A percentile compares a stretch with the other conserved stretches of the same genome.
phyloP scores from a whole-genome alignment of 23 red algal genomes.

The Cyanidium caldarium region DNA sequence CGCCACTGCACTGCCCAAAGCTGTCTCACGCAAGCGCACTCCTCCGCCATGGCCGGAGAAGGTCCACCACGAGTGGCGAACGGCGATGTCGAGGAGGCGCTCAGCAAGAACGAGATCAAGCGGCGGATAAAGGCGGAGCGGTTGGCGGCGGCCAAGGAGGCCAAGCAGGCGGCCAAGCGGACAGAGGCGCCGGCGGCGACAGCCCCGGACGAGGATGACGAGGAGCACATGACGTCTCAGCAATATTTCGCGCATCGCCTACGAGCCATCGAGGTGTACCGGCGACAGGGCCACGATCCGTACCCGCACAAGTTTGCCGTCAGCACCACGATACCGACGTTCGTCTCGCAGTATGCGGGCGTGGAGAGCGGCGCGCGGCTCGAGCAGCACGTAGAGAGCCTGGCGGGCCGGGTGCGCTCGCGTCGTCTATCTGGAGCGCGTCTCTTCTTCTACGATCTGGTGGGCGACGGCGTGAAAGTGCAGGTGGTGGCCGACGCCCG shows the following conservation, averaged over 20 bases:
- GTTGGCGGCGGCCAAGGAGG: constrained; percentile 34
- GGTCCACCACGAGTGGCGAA: too few relatives aligned
- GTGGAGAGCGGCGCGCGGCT: constrained; percentile 41
- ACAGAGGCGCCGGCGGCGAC: neutral
- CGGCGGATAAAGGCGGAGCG: constrained; percentile 52
- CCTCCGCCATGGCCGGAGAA: too few relatives aligned
- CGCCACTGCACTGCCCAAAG: too few relatives aligned
- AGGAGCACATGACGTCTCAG: constrained; percentile 53
- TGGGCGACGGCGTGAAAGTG: constrained; percentile 80
- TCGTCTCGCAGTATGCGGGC: constrained; percentile 34
- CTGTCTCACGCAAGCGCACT: too few relatives aligned
- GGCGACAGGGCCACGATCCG: constrained; percentile 24
- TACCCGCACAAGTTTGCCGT: constrained; percentile 91
- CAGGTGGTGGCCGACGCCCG: constrained; percentile 81
- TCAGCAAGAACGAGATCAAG: constrained; percentile 79
- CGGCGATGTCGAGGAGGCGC: too few relatives aligned
- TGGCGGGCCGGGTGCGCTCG: constrained; percentile 52
- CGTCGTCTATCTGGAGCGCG: constrained; percentile 48
- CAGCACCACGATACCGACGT: constrained; percentile 45
- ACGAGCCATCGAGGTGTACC: constrained; percentile 16
- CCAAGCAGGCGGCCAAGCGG: constrained; percentile 8
- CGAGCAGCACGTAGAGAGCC: constrained; percentile 14
- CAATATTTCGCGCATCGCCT: constrained; percentile 71
- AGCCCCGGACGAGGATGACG: constrained; percentile 18
- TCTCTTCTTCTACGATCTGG: constrained; percentile 84